Conservation (phyloP, 2,329 filamentous ascomycete genomes). For the Paecilomyces fulvus region DNA sequence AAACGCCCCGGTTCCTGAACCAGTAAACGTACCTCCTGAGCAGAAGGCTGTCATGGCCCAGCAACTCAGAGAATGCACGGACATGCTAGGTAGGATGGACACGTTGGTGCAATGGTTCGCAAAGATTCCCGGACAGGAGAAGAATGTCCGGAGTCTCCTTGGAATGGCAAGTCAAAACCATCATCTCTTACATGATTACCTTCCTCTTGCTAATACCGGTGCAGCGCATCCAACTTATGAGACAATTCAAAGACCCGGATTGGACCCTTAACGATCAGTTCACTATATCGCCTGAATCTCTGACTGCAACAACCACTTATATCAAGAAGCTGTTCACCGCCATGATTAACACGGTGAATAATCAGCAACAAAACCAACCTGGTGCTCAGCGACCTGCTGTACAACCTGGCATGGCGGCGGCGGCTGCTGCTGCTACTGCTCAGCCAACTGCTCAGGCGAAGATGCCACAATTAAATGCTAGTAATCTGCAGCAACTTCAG, state of each 20-base stretch:
- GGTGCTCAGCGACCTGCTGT: constrained; percentile 15
- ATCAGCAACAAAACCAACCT: constrained; percentile 21
- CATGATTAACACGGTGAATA: constrained; percentile 27
- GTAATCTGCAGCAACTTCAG: constrained; percentile 39
- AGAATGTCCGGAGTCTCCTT: constrained; percentile 26
- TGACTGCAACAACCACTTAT: constrained; percentile 27
- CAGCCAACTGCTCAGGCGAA: constrained; percentile 16
- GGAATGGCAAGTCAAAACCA: constrained; percentile 25
- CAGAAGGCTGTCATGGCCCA: constrained; percentile 31
- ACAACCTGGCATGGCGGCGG: constrained; percentile 7
- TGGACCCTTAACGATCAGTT: constrained; percentile 37
- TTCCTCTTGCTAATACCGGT: constrained; percentile 9
- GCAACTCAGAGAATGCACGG: constrained; percentile 31
- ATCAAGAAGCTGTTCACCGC: constrained; percentile 34
- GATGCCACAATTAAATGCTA: constrained; percentile 32
- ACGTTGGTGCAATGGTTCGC: constrained; percentile 31
- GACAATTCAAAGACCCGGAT: constrained; percentile 36
- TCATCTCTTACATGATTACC: neutral
- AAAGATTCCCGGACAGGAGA: constrained; percentile 33
- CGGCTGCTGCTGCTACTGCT: constrained; percentile 4
- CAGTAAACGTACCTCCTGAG: constrained; percentile 29
- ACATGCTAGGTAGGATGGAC: constrained; percentile 37
- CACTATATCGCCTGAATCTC: constrained; percentile 33
- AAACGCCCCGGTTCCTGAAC: constrained; percentile 21
- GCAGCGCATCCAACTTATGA: constrained; percentile 37